A percentile compares a stretch with the other conserved stretches of the same genome.
phyloP scores from a whole-genome alignment of 129 eudicot genomes.

The Arctium minus region DNA sequence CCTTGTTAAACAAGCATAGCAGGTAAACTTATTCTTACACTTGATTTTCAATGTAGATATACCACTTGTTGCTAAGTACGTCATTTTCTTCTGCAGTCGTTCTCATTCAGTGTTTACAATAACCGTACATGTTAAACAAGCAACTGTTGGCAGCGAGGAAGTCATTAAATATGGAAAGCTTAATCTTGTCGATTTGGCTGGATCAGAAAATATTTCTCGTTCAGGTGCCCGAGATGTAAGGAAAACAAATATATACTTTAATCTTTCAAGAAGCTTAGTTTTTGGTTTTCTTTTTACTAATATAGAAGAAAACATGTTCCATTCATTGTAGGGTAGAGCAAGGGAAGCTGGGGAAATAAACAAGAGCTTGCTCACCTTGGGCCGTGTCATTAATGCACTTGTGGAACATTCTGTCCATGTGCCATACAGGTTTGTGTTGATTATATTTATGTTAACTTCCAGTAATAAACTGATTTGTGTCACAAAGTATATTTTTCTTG shows the following conservation, averaged over 20 bases:
- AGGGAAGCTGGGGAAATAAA: conserved; percentile 95
- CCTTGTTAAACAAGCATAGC: conserved; percentile 76
- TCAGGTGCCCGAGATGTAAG: conserved; percentile 84
- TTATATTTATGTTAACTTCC: conserved; percentile 6
- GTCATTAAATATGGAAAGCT: conserved; percentile 91
- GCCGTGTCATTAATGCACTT: conserved; percentile 75
- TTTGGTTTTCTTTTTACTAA: background rate
- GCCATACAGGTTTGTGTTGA: conserved; percentile 66
- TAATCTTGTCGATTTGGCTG: conserved; percentile 92
- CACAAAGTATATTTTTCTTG: conserved; percentile 1
- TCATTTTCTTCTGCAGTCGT: conserved; percentile 52
- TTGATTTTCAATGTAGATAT: background rate
- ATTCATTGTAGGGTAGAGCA: conserved; percentile 61
- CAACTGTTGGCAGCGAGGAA: conserved; percentile 63
- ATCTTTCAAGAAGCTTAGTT: background rate
- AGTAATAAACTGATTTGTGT: background rate
- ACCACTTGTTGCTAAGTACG: conserved; percentile 4
- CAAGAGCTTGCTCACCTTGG: conserved; percentile 85
- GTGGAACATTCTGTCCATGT: conserved; percentile 81
- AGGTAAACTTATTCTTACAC: conserved; percentile 35
- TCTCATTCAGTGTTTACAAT: conserved; percentile 90
- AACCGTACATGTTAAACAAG: conserved; percentile 78
- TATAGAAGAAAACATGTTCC: background rate
- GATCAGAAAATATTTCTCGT: conserved; percentile 85
- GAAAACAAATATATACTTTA: background rate